Evolutionary conservation across 345 rosid species (phyloP).

Genomic region (Sapria himalayana): DNA sequence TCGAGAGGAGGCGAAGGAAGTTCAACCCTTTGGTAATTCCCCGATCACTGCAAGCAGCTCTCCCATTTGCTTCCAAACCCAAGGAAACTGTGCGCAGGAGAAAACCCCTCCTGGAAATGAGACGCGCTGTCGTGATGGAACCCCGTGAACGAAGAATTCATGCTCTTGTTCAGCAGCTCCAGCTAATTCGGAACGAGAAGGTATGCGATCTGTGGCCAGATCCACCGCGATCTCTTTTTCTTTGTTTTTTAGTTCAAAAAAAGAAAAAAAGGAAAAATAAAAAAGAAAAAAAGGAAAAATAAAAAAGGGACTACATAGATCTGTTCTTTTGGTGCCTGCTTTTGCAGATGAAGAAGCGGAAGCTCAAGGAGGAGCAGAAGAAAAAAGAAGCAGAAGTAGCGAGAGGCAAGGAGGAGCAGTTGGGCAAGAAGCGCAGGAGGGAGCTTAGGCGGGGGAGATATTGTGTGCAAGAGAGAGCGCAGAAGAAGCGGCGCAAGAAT

Average conservation of each 20-base stretch:
- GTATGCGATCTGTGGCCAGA: slow-evolving; percentile 15
- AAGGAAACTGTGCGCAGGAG: slow-evolving; percentile 34
- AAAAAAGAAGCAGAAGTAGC: slow-evolving; percentile 27
- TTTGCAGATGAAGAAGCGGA: slow-evolving; percentile 42
- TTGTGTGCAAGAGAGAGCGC: slow-evolving; percentile 37
- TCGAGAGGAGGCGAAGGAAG: slow-evolving; percentile 53
- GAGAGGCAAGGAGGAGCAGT: slow-evolving; percentile 50
- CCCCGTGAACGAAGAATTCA: slow-evolving; percentile 35
- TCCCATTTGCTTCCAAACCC: slow-evolving; percentile 71
- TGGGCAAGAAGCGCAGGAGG: slow-evolving; percentile 47
- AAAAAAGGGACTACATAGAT: too few species aligned
- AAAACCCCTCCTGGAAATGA: slow-evolving; percentile 29
- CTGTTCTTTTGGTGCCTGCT: not conserved
- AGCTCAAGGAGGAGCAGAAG: slow-evolving; percentile 37
- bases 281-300: too few species aligned
- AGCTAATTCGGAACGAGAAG: slow-evolving; percentile 34
- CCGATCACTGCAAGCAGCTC: slow-evolving; percentile 38
- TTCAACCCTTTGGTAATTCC: slow-evolving; percentile 65
- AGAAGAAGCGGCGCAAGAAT: slow-evolving; percentile 28
- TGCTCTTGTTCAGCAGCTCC: slow-evolving; percentile 40
- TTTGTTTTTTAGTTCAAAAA: too few species aligned
- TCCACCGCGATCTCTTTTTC: too few species aligned
- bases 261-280: too few species aligned
- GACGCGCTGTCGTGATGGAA: slow-evolving; percentile 70
- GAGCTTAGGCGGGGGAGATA: slow-evolving; percentile 65